Percentiles rank a stretch among this genome's conserved stretches.
These are phyloP conservation scores for Rhizopus arrhizus DNA, from an alignment of 371 early-diverging fungal species.

Conservation along the genomic window DNA sequence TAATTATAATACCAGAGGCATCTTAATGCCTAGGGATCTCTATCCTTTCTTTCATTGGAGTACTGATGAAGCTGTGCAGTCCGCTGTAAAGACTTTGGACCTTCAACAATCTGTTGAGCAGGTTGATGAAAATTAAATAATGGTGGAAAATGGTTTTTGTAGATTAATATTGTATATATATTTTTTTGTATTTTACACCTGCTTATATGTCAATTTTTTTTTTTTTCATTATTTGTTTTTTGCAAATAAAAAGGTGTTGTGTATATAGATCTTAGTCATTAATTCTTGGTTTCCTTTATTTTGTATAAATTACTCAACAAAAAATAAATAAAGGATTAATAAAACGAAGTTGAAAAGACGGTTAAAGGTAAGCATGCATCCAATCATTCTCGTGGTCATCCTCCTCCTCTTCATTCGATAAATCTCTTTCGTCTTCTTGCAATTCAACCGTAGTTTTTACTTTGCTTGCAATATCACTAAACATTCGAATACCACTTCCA, in stretches of 20 bases:
- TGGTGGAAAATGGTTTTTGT: no score
- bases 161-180: no score
- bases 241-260: no score
- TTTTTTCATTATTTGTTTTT: no score
- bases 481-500: conserved; percentile 41
- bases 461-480: conserved; percentile 42
- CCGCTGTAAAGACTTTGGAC: conserved; percentile 26
- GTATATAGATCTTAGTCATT: no score
- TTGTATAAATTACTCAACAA: no score
- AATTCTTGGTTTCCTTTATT: no score
- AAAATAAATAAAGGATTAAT: background rate
- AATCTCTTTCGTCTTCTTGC: conserved; percentile 1
- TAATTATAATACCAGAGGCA: background rate
- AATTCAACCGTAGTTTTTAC: conserved; percentile 23
- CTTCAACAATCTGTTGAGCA: background rate
- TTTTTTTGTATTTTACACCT: no score
- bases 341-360: background rate
- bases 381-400: conserved; percentile 7
- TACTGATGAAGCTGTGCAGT: conserved; percentile 47
- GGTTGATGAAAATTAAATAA: no score
- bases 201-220: no score
- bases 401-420: background rate
- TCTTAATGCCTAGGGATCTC: conserved; percentile 34
- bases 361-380: conserved; percentile 17
- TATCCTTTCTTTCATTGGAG: conserved; percentile 59